These are phyloP conservation scores for Neofusicoccum laricinum DNA, from an alignment of 2,329 filamentous ascomycete genomes.

Conservation along the genomic window DNA sequence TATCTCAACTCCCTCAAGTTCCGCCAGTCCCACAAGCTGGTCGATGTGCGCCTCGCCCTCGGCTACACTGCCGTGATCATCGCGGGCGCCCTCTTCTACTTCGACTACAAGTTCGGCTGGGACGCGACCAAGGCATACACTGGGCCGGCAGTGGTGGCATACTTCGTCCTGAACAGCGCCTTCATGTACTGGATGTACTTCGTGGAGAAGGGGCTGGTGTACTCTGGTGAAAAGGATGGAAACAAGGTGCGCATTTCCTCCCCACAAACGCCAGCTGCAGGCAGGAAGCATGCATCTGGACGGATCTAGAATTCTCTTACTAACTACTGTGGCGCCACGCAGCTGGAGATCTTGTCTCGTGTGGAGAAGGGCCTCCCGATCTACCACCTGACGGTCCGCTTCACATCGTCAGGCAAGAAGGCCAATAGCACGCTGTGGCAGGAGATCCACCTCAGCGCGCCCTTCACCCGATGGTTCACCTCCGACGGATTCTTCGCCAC, in stretches of 20 bases:
- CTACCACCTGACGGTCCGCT: slow-evolving; percentile 71
- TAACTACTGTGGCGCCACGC: not conserved
- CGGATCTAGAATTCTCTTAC: not conserved
- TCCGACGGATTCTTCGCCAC: slow-evolving; percentile 71
- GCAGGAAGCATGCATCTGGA: not conserved
- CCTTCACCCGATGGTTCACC: slow-evolving; percentile 73
- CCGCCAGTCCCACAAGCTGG: slow-evolving; percentile 73
- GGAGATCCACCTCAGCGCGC: slow-evolving; percentile 56
- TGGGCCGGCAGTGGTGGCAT: slow-evolving; percentile 71
- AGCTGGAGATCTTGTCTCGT: slow-evolving; percentile 72
- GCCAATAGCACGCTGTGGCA: slow-evolving; percentile 32
- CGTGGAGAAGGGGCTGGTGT: slow-evolving; percentile 79
- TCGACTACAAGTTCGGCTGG: slow-evolving; percentile 90
- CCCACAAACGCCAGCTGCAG: not conserved
- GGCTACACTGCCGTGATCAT: slow-evolving; percentile 81
- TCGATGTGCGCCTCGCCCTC: slow-evolving; percentile 77
- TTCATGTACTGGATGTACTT: slow-evolving; percentile 82
- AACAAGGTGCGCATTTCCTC: slow-evolving; percentile 52
- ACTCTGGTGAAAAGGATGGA: slow-evolving; percentile 70
- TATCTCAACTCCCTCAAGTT: slow-evolving; percentile 90
- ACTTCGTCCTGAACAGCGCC: slow-evolving; percentile 73
- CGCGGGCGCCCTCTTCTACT: slow-evolving; percentile 79
- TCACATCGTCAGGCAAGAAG: slow-evolving; percentile 34
- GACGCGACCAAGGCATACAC: slow-evolving; percentile 81
- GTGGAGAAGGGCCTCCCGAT: slow-evolving; percentile 76